These are phyloP conservation scores for Starmera quercuum DNA, from an alignment of 805 yeast genomes.

Conservation along the genomic window DNA sequence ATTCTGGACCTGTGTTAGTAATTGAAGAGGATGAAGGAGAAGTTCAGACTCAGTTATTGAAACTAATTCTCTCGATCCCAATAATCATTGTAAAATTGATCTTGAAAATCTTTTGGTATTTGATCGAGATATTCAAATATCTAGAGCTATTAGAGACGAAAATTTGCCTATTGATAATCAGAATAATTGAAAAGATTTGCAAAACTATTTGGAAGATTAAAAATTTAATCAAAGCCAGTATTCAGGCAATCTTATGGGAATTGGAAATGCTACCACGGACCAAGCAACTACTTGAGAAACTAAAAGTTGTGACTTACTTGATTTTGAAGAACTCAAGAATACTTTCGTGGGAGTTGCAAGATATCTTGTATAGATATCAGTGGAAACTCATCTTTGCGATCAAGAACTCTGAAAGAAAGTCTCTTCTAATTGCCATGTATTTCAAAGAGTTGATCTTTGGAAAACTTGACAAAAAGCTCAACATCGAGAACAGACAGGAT, in stretches of 20 bases:
- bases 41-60: constrained; percentile 5
- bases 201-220: constrained; percentile 7
- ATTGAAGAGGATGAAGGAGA: background rate
- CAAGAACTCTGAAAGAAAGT: constrained; percentile 6
- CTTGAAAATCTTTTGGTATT: constrained; percentile 9
- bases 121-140: constrained; percentile 12
- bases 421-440: constrained; percentile 8
- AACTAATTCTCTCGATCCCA: constrained; percentile 8
- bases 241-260: constrained; percentile 4
- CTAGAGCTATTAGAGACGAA: constrained; percentile 11
- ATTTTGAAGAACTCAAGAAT: constrained; percentile 11
- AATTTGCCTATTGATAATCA: constrained; percentile 5
- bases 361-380: constrained; percentile 13
- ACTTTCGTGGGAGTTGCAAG: constrained; percentile 14
- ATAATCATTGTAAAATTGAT: constrained; percentile 10
- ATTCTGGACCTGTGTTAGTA: background rate
- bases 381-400: constrained; percentile 14
- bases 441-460: constrained; percentile 10
- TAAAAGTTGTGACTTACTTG: constrained; percentile 4
- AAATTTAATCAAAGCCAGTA: constrained; percentile 6
- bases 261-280: constrained; percentile 8
- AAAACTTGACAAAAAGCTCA: constrained; percentile 6
- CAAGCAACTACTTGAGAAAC: background rate
- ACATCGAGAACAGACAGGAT: constrained; percentile 5
- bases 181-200: constrained; percentile 8